Evolutionary conservation across 2,329 filamentous ascomycete genomes (phyloP), one percentile per base, ranked within the genome.

Genomic region (Diaporthe humulicola): DNA sequence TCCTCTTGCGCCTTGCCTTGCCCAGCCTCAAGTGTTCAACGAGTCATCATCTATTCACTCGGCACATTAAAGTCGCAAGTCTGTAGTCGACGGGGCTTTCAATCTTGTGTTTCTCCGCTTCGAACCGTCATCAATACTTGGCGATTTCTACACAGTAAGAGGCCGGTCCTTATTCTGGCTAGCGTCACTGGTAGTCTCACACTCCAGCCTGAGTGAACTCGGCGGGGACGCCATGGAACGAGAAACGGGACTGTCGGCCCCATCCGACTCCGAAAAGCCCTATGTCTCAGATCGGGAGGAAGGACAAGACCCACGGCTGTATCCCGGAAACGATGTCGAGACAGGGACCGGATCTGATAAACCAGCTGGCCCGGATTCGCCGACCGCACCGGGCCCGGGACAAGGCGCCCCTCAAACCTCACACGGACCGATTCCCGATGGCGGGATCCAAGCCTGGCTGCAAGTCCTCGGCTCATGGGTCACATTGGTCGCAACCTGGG

Each of bases 391-490:
- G 57, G 56, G 48, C 25, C 36, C 69, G 45, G 69, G 48, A 19
- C 69, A 61, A 42, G 52, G 60, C 10, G 50, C 19, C 9, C 19
- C 40, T 40, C 69, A 50, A 58, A 22, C 14, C 42, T 38, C 17
- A 30, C 64, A n/a, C 14, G 74, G 66, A 40, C 66, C 74, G 73
- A 75, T 76, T 15, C 79, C 80, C 8, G 75, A 81, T 28, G 80
- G 80, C 58, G 80, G 79, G 17, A 25, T 67, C 14, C 38, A 58
- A 15, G 85, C 85, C 8, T 86, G 85, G 85, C 79, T 86, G 22
- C 83, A 85, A 71, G 84, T 86, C 12, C 76, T 85, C 56, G 83
- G 83, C n/a, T 80, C 82, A 14, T 83, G 82, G 74, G 78, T 83
- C 12, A 76, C 84, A 72, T 81, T 85, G 48, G 79, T 83, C 36